Conservation (phyloP, 306 rosid species). For the Trifolium repens region DNA sequence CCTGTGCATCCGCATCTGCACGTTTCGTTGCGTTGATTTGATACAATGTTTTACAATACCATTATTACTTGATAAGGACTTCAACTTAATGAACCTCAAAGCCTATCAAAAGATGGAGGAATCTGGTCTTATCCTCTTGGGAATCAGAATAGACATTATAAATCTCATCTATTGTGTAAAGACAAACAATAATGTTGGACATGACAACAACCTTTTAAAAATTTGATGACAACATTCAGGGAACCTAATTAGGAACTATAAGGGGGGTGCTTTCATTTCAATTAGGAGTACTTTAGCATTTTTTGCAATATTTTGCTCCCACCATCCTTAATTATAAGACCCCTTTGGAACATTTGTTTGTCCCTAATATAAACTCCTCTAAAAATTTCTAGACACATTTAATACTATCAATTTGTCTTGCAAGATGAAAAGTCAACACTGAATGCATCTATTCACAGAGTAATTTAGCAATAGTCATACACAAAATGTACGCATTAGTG, state of each 20-base stretch:
- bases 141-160: background rate
- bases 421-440: background rate
- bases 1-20: too few species aligned
- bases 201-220: background rate
- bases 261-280: background rate
- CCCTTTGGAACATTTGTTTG: background rate
- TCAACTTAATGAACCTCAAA: background rate
- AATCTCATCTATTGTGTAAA: background rate
- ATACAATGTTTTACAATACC: slow-evolving; percentile 11
- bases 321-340: background rate
- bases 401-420: background rate
- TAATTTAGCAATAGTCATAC: background rate
- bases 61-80: background rate
- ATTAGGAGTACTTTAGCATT: background rate
- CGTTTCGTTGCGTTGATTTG: too few species aligned
- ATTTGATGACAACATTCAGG: background rate
- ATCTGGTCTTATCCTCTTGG: background rate
- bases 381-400: background rate
- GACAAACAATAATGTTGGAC: background rate
- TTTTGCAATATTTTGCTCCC: background rate
- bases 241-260: background rate
- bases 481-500: background rate
- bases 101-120: slow-evolving; percentile 28
- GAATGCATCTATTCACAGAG: background rate
- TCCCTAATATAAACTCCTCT: background rate